These are phyloP conservation scores for Wickerhamiella pararugosa DNA, from an alignment of 1,139 yeast species.

Conservation along the genomic window DNA sequence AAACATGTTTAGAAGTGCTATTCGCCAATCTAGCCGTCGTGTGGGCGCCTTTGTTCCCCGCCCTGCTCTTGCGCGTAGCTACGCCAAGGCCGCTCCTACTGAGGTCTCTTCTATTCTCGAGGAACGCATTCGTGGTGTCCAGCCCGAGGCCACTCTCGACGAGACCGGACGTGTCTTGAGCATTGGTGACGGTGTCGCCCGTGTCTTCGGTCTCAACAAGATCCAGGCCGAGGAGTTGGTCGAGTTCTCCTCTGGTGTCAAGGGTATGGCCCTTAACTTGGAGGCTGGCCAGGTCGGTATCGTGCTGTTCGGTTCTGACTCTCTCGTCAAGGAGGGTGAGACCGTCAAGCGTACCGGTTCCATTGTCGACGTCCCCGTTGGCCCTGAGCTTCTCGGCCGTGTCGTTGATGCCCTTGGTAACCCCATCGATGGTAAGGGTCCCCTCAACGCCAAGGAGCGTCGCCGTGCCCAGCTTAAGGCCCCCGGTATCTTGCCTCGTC, in stretches of 20 bases:
- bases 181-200: slow-evolving; percentile 99
- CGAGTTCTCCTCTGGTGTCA: slow-evolving; percentile 98
- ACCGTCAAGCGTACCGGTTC: slow-evolving; percentile 99
- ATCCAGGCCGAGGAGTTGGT: slow-evolving; percentile 99
- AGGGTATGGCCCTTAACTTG: slow-evolving; percentile 99
- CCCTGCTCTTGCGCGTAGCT: slow-evolving; percentile 36
- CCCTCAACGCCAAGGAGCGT: slow-evolving; percentile 71
- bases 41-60: slow-evolving; percentile 25
- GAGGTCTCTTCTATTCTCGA: slow-evolving; percentile 98
- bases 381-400: slow-evolving; percentile 97
- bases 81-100: slow-evolving; percentile 98
- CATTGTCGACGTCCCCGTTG: slow-evolving; percentile 98
- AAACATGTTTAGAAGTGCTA: slow-evolving; percentile 28
- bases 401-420: slow-evolving; percentile 98
- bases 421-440: slow-evolving; percentile 99
- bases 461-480: slow-evolving; percentile 98
- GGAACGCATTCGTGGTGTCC: slow-evolving; percentile 98
- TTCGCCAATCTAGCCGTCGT: slow-evolving; percentile 29
- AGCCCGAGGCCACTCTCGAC: slow-evolving; percentile 93
- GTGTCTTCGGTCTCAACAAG: slow-evolving; percentile 99
- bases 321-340: slow-evolving; percentile 98
- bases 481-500: slow-evolving; percentile 99
- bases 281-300: slow-evolving; percentile 99
- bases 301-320: slow-evolving; percentile 98
- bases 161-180: slow-evolving; percentile 99